Base-by-base conservation (phyloP, 2,329 filamentous ascomycete species). In the Phialophora tarda region DNA sequence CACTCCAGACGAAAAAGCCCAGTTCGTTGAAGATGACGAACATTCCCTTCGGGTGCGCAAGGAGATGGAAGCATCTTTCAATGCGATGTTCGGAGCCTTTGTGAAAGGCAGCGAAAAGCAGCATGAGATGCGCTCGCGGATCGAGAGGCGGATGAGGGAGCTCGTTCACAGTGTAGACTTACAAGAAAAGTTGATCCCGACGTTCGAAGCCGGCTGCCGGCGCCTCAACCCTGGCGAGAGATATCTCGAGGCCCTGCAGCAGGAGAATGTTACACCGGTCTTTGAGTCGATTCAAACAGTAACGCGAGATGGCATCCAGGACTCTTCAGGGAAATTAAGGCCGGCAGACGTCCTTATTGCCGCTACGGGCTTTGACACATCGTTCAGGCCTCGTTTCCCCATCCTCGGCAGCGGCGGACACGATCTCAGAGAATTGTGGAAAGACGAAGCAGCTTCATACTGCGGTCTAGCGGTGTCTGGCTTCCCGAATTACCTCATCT, bases 61-160 rank as follows among this genome's bases (percentile, higher is more conserved):
- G 28, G 58, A 60, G 58, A 60, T 60, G 58, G 58, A 60, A 50
- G 44, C 44, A 17, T 48, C 38, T 3, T 60, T 60, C 58, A 60
- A 60, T 21, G 44, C 24, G 11, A 60, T 60, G 38, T 60, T 26
- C 23, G 41, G 21, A 26, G 58, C 58, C 11, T 60, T 60, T 32
- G 2, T 60, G 12, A 60, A 60, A 50, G 58, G 58, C 58, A 60
- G 21, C 26, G n/a, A 26, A 28, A 21, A 60, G 58, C 58, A 60
- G 41, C 58, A 50, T 4, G 58, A 60, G 44, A 24, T 60, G 14
- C 44, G 58, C 12, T 41, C 34, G 5, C 34, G 34, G 14, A 41
- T 41, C 6, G 34, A 41, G 14, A 41, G 4, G 3, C 34, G 34
- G 34, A 41, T 41, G 34, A 41, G 17, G 34, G 34, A 41, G 34